Evolutionary conservation across 352 stramenopile species (phyloP), one percentile per base, ranked within the genome.

Genomic region (Plasmopara muralis): DNA sequence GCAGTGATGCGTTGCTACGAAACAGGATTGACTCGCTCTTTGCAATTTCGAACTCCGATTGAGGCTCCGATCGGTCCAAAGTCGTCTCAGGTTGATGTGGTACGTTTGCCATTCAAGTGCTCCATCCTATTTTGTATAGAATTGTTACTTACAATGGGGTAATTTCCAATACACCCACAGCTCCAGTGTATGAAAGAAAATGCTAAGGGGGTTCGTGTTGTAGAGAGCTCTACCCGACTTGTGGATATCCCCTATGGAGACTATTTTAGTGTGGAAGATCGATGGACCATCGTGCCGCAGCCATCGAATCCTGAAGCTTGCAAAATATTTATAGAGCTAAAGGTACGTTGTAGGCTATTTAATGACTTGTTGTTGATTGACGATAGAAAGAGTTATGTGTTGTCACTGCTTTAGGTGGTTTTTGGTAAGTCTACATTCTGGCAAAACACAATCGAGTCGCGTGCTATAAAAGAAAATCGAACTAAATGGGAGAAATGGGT

Each of bases 241-340:
- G 77, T 83, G 37, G 83, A 93, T 57, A 90, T 93, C 50, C 83
- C 83, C 5, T 93, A 93, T 51, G 81, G 83, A 16, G 83, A 93
- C 57, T 92, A 88, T 61, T 93, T 93, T 43, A 89, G 77, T 50
- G 83, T 93, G 3, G 81, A 92, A 55, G 79, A 90, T 28, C 75
- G 83, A 5, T 92, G 82, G 76, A 88, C 76, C 12, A 68, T 93
- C 39, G 63, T 81, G n/a, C 70, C 76, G 6, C 53, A 69, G 38
- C 41, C 62, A n/a, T 66, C 64, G 1, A 53, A 81, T 16, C 16
- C 60, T 9, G 62, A 73, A 25, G 57, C 66, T 5, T 89, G 75
- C 62, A 72, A 76, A 57, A 33, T 93, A 57, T 77, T 64, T 53
- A 88, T 93, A 54, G 80, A 93, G 47, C 47, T 89, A 15, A 89